Evolutionary conservation across 2,329 filamentous ascomycete species (phyloP), one percentile per base, ranked within the genome.

Genomic region (Nemania sp.): DNA sequence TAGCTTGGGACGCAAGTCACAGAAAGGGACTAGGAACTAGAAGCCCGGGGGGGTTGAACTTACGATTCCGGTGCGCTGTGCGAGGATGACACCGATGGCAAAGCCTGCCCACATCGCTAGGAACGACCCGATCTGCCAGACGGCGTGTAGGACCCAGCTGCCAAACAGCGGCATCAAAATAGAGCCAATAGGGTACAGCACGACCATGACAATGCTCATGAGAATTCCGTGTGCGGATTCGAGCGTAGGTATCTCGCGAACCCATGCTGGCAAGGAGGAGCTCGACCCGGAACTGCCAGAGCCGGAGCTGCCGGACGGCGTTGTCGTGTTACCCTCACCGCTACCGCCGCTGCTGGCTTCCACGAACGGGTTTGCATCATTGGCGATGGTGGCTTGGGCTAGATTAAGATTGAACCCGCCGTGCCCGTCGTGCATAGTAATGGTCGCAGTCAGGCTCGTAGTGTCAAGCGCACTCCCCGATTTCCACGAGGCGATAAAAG

Each of bases 101-200:
- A 91, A 88, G 15, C 71, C 77, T 38, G 70, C 84, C 82, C 89
- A 89, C 85, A 90, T 88, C 45, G 84, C 78, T 18, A 86, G 66
- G 74, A 89, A 87, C 51, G 83, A 81, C 15, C 89, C 63, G 1
- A 82, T 72, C 77, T 92, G 89, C 78, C 86, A 85, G 10, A 78
- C 78, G 6, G 82, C 87, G 73, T 92, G 89, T n/a, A 88, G 71
- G 60, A 84, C 75, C 85, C 85, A 90, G 54, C 82, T 86, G 52
- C 86, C 84, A 6, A 89, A 69, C 3, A 90, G 69, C 2, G 88
- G 87, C 85, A 91, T 90, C 47, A 89, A 75, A 3, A 88, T 79
- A 8, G 89, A 83, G 5, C 88, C 89, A 2, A 90, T 71, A 0
- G 89, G 89, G 70, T 89, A 90, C 24, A 89, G 78, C 13, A 87